A percentile compares a stretch with the other conserved stretches of the same genome.
Conservation (phyloP, 768 basidiomycete genomes). For the Tubosaeta brunneosetosa region DNA sequence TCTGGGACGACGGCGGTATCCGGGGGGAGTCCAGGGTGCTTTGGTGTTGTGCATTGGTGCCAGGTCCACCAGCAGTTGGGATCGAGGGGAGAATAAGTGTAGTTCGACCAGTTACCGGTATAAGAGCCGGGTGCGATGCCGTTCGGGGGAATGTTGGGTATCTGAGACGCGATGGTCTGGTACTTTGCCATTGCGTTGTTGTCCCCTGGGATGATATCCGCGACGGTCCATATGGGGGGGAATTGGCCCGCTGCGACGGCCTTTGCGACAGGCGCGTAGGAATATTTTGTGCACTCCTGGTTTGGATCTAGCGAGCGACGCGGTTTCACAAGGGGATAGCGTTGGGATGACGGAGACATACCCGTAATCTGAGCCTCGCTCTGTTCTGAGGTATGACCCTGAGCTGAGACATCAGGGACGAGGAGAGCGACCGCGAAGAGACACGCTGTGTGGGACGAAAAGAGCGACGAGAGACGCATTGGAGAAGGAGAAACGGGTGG, state of each 20-base stretch:
- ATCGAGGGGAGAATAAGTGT: conserved; percentile 37
- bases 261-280: conserved; percentile 33
- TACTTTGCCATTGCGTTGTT: conserved; percentile 41
- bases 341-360: conserved; percentile 11
- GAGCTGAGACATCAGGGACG: background rate
- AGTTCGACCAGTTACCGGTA: conserved; percentile 29
- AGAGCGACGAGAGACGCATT: conserved; percentile 4
- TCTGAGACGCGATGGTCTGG: conserved; percentile 35
- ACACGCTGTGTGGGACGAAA: background rate
- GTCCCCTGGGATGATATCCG: conserved; percentile 41
- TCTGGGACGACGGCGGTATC: conserved; percentile 50
- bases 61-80: conserved; percentile 46
- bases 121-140: conserved; percentile 20
- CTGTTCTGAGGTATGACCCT: conserved; percentile 2
- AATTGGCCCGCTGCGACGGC: conserved; percentile 33
- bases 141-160: conserved; percentile 49
- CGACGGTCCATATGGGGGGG: conserved; percentile 43
- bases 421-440: background rate
- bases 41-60: conserved; percentile 44
- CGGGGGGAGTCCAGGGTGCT: conserved; percentile 36
- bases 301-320: conserved; percentile 25
- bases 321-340: background rate
- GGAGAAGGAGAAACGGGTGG: background rate
- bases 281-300: conserved; percentile 42
- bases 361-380: conserved; percentile 37